Conservation (phyloP, 805 yeast species). For the Saturnispora diversa region DNA sequence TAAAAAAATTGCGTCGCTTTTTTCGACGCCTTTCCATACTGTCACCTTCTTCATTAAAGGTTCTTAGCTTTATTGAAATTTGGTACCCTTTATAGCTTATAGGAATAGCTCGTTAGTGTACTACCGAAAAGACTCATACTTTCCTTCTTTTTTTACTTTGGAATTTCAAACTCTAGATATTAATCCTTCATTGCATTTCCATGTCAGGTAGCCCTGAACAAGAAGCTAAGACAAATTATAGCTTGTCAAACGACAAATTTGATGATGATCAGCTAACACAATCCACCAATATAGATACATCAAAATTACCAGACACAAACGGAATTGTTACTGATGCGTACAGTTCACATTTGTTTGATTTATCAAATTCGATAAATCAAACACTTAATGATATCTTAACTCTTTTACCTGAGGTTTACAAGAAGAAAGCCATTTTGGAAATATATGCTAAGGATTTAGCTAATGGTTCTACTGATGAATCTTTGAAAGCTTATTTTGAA, state of each 20-base stretch:
- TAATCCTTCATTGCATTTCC: no score
- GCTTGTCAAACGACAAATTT: neutral
- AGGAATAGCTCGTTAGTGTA: no score
- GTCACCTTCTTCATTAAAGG: no score
- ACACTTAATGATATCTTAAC: slow-evolving; percentile 7
- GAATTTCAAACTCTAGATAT: no score
- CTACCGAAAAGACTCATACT: no score
- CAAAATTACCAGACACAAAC: neutral
- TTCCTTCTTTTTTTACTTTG: no score
- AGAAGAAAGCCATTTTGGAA: slow-evolving; percentile 9
- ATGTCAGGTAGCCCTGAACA: neutral
- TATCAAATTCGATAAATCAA: slow-evolving; percentile 8
- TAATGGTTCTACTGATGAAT: neutral
- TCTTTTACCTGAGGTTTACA: slow-evolving; percentile 8
- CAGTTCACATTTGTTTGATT: slow-evolving; percentile 7
- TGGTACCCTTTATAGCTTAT: no score
- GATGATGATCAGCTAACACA: neutral
- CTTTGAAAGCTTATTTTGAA: slow-evolving; percentile 8
- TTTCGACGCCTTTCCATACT: no score
- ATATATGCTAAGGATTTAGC: slow-evolving; percentile 4
- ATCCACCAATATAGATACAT: neutral
- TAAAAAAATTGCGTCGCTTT: slow-evolving; percentile 7
- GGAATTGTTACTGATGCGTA: neutral
- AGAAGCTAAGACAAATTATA: neutral
- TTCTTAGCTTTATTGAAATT: no score